Evolutionary conservation across 192 early-diverging fungal species (phyloP), one percentile per base, ranked within the genome.

Genomic region (Rhizophagus prolifer): DNA sequence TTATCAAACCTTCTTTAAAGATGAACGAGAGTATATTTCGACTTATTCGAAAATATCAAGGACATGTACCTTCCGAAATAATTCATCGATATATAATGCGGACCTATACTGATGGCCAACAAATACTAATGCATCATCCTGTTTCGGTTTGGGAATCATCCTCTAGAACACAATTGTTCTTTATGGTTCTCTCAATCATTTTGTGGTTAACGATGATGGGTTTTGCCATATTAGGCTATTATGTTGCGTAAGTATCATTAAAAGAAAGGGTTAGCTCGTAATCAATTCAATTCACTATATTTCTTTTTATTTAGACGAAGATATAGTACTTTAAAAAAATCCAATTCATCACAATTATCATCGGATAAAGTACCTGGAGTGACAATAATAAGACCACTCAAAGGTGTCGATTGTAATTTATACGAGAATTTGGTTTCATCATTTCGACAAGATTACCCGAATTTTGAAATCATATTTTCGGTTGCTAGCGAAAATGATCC

Each of bases 331-430:
- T 79, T 70, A 70, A 79, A 82, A 66, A 65, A 65, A 44, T 85
- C 81, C 1, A 31, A 63, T 44, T 87, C 87, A 2, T 83, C 87
- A 13, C 69, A 78, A 72, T 76, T 84, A 72, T 72, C 82, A 25
- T 70, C 77, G 25, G 64, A 79, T 38, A 63, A 86, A 58, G 84
- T 78, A 47, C 94, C 94, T 1, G 92, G 91, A 8, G 96, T 99
- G 23, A 90, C 98, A 1, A 94, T 99, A 73, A 87, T 99, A 76
- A 88, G 96, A 7, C 98, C 98, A 9, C 82, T 99, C 4, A 98
- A 98, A 78, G 98, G 98, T 25, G 75, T 96, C 25, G 98, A 99
- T 79, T 80, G 84, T 67, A 92, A 96, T 81, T 82, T 98, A 81
- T 80, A 83, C 23, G 90, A 89, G 30, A 97, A 96, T 75, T 84